These are phyloP conservation scores for Cornus kousa DNA, from an alignment of 148 eudicot genomes.

Conservation along the genomic window DNA sequence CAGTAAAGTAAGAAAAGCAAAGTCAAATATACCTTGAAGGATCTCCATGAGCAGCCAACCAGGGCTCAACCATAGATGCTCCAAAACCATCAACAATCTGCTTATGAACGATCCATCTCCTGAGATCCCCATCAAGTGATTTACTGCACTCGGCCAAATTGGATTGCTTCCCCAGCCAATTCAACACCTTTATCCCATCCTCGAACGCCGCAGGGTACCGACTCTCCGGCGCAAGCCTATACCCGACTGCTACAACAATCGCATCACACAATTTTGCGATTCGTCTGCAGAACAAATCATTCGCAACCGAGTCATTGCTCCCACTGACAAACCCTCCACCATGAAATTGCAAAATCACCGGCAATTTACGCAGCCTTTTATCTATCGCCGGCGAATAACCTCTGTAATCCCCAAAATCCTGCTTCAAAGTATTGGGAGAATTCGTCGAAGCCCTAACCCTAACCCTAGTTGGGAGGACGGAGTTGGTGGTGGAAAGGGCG, in stretches of 20 bases:
- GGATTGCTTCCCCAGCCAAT: conserved; percentile 81
- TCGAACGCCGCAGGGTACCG: conserved; percentile 89
- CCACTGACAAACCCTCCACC: conserved; percentile 95
- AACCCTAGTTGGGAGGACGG: conserved; percentile 9
- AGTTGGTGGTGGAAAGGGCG: conserved; percentile 20
- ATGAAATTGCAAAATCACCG: conserved; percentile 87
- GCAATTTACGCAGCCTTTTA: conserved; percentile 34
- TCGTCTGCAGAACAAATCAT: conserved; percentile 78
- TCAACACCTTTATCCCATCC: conserved; percentile 81
- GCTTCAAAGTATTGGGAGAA: background rate
- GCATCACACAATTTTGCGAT: conserved; percentile 76
- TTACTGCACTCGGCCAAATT: conserved; percentile 79
- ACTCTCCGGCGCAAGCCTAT: conserved; percentile 90
- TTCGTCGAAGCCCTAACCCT: conserved; percentile 22
- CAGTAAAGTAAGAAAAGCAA: background rate
- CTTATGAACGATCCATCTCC: conserved; percentile 41
- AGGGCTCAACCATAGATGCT: conserved; percentile 76
- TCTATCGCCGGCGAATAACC: conserved; percentile 56
- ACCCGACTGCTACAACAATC: conserved; percentile 84
- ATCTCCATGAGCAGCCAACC: conserved; percentile 98
- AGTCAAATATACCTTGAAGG: conserved; percentile 58
- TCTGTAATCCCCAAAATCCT: conserved; percentile 43
- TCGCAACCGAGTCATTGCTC: conserved; percentile 71
- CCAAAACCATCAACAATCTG: conserved; percentile 67
- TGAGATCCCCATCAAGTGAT: conserved; percentile 37